Evolutionary conservation across 179 eudicot genomes (phyloP).

Genomic region (Silene noctiflora): DNA sequence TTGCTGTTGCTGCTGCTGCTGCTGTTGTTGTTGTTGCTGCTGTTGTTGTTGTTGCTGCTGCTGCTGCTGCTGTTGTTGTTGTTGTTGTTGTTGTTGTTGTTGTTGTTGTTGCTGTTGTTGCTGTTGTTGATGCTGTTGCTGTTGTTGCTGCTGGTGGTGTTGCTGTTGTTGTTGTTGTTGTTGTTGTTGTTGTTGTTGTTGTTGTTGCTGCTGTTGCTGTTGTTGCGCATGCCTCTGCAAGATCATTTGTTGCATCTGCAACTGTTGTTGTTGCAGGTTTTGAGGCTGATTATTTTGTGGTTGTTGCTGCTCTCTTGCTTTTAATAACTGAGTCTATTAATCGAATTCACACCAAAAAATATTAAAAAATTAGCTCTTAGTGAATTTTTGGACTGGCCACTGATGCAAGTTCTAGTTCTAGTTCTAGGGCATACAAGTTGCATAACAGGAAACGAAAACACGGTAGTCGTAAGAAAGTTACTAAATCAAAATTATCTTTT

Average conservation of each 20-base stretch:
- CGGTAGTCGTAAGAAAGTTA: not conserved
- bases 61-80: constrained; percentile 46
- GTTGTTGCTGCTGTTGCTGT: constrained; percentile 57
- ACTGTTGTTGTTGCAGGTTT: constrained; percentile 37
- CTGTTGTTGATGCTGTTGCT: constrained; percentile 50
- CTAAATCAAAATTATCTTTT: not conserved
- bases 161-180: constrained; percentile 62
- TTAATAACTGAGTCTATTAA: constrained; percentile 64
- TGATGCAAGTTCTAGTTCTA: not conserved
- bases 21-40: constrained; percentile 49
- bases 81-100: constrained; percentile 44
- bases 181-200: constrained; percentile 45
- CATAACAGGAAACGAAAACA: not conserved
- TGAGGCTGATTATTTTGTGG: constrained; percentile 40
- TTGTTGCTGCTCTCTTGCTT: constrained; percentile 82
- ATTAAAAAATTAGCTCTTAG: not conserved
- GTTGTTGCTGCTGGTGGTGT: constrained; percentile 49
- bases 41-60: constrained; percentile 55
- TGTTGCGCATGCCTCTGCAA: constrained; percentile 70
- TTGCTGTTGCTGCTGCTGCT: constrained; percentile 44
- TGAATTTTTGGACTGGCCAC: not conserved
- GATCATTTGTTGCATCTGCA: constrained; percentile 61
- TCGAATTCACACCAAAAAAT: constrained; percentile 3
- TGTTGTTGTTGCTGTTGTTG: constrained; percentile 59
- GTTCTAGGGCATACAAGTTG: not conserved